These are phyloP conservation scores for Citrus hindsii DNA, from an alignment of 345 rosid species.

Conservation along the genomic window DNA sequence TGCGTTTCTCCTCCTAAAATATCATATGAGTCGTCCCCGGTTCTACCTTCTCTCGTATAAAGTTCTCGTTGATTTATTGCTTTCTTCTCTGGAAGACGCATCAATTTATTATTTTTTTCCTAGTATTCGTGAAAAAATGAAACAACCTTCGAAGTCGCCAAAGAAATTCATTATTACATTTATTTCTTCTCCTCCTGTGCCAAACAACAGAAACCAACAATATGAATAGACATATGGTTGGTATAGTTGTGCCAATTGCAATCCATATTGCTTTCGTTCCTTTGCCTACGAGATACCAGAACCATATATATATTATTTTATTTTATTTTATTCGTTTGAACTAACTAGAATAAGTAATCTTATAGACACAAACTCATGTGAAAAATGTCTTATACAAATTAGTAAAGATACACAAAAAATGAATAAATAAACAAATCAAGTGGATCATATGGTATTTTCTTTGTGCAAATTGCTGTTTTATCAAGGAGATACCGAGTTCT, in stretches of 20 bases:
- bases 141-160: not conserved
- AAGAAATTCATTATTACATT: not conserved
- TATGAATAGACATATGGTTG: not conserved
- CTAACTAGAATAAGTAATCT: no score
- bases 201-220: not conserved
- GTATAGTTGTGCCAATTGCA: slow-evolving; percentile 5
- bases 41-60: not conserved
- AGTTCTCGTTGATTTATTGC: not conserved
- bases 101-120: no score
- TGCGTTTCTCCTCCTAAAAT: not conserved
- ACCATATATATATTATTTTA: not conserved
- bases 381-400: no score
- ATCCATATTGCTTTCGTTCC: not conserved
- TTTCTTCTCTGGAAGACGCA: not conserved
- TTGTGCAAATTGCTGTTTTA: no score
- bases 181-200: not conserved
- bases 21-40: not conserved
- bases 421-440: no score
- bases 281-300: not conserved
- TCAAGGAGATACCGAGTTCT: no score
- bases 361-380: no score
- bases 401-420: no score
- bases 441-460: no score
- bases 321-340: no score
- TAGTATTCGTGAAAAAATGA: not conserved